phyloP scores from a whole-genome alignment of 441 rosid species.

The Breynia disticha region DNA sequence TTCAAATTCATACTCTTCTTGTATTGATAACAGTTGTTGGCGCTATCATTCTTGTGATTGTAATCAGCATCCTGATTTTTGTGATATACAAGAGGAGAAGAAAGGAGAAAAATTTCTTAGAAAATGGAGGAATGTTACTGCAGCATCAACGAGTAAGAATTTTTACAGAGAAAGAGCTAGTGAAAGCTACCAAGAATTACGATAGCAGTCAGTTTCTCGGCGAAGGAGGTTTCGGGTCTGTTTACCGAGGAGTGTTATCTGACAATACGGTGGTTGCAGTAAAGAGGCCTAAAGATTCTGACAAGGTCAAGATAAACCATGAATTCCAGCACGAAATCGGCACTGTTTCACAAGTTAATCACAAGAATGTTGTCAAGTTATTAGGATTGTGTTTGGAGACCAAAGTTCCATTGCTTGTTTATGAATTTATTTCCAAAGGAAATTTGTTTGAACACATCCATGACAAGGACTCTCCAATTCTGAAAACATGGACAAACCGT shows the following conservation, averaged over 20 bases:
- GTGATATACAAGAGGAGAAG: slow-evolving; percentile 5
- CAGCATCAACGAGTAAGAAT: slow-evolving; percentile 11
- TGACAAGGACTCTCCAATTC: background rate
- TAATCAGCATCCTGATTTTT: background rate
- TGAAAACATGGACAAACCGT: slow-evolving; percentile 6
- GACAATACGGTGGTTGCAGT: slow-evolving; percentile 1
- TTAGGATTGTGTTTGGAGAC: slow-evolving; percentile 10
- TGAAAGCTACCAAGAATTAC: slow-evolving; percentile 9
- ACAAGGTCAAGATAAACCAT: slow-evolving; percentile 2
- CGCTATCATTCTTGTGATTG: background rate
- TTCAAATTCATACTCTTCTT: background rate
- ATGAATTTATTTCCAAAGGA: slow-evolving; percentile 9
- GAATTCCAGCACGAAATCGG: slow-evolving; percentile 11
- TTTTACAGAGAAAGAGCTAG: slow-evolving; percentile 8
- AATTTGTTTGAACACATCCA: slow-evolving; percentile 7
- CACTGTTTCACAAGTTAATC: slow-evolving; percentile 8
- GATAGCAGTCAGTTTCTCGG: slow-evolving; percentile 4
- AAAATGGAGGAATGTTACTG: slow-evolving; percentile 5
- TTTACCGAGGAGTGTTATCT: background rate
- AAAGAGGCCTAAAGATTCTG: slow-evolving; percentile 5
- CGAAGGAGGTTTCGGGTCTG: slow-evolving; percentile 9
- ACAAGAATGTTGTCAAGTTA: slow-evolving; percentile 9
- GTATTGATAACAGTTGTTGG: background rate
- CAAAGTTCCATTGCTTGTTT: slow-evolving; percentile 9
- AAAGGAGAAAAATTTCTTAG: slow-evolving; percentile 6